Percentiles rank a stretch among this genome's conserved stretches.
phyloP scores from a whole-genome alignment of 768 basidiomycete species.

The Podaxis sp. region DNA sequence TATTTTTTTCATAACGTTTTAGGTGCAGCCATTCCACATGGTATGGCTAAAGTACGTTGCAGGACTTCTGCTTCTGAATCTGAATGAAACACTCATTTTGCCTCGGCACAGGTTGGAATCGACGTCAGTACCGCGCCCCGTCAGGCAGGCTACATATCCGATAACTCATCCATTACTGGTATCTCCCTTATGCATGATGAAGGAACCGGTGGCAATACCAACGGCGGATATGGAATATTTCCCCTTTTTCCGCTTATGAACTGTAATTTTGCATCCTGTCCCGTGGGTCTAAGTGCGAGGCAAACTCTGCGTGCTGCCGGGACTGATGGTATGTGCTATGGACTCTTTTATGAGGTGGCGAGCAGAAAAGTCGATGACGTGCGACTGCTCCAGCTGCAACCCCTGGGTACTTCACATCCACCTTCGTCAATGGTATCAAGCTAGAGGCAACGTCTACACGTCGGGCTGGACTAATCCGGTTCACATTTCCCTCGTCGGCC shows the following conservation, averaged over 20 bases:
- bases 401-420: slow-evolving; percentile 51
- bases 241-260: slow-evolving; percentile 46
- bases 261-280: slow-evolving; percentile 42
- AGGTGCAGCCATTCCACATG: slow-evolving; percentile 49
- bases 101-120: slow-evolving; percentile 42
- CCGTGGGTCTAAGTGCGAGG: slow-evolving; percentile 40
- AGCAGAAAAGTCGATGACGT: neutral
- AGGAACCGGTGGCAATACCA: slow-evolving; percentile 51
- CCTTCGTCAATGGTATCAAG: slow-evolving; percentile 44
- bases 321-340: slow-evolving; percentile 35
- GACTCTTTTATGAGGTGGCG: neutral
- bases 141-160: slow-evolving; percentile 50
- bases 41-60: slow-evolving; percentile 46
- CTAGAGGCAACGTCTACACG: slow-evolving; percentile 62
- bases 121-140: slow-evolving; percentile 49
- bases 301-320: slow-evolving; percentile 41
- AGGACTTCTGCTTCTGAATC: neutral
- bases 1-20: neutral
- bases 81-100: neutral
- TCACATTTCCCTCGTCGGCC: slow-evolving; percentile 45
- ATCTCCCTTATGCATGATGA: slow-evolving; percentile 56
- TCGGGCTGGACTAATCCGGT: slow-evolving; percentile 57
- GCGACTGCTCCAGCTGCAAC: slow-evolving; percentile 33
- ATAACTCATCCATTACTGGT: slow-evolving; percentile 43
- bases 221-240: slow-evolving; percentile 52